Base-by-base conservation (phyloP, 2,329 filamentous ascomycete species). In the Trichoderma brevicompactum region DNA sequence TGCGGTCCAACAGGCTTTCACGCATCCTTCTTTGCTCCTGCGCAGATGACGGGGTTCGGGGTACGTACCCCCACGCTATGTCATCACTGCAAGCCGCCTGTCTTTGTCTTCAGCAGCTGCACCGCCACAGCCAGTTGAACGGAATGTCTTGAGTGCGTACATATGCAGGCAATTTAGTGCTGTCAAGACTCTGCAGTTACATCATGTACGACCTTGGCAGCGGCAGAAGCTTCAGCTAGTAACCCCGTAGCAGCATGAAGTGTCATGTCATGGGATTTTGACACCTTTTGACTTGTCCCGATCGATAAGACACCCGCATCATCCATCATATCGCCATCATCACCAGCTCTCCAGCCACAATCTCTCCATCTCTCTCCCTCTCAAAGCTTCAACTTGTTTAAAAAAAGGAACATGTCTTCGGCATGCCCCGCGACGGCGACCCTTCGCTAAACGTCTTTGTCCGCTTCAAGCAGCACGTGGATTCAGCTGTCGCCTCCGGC, bases 401-500 rank as follows among this genome's bases (percentile, higher is more conserved):
- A 49, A 19, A 7, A 55, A n/a, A 7, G 7, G 49, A 60, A 53
- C n/a, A 65, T 65, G 55, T 36, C 54, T n/a, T 19, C 43, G 48
- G 48, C 36, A 73, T 72, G 73, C 56, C 58, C 32, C 69, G 68
- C 38, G 66, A 68, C 61, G 64, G 65, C 66, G 64, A 71, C 12
- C 40, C 55, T 50, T 46, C 63, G 36, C 32, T 58, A 61, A 67
- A 65, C 63, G 19, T 65, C 58, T 70, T 70, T 56, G 65, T 68
- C 3, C 67, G 60, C 17, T 65, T 69, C 65, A 69, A 65, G 53
- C 65, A 68, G 43, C 74, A 77, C 64, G 74, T 81, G 65, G 77
- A 82, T 69, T 68, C 70, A 49, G 76, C 74, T 63, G 71, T 81
- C 65, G 72, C 74, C 44, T 72, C 75, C 23, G 70, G 69, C 56